phyloP scores from a whole-genome alignment of 2,329 filamentous ascomycete species.

The Colletotrichum sp. region DNA sequence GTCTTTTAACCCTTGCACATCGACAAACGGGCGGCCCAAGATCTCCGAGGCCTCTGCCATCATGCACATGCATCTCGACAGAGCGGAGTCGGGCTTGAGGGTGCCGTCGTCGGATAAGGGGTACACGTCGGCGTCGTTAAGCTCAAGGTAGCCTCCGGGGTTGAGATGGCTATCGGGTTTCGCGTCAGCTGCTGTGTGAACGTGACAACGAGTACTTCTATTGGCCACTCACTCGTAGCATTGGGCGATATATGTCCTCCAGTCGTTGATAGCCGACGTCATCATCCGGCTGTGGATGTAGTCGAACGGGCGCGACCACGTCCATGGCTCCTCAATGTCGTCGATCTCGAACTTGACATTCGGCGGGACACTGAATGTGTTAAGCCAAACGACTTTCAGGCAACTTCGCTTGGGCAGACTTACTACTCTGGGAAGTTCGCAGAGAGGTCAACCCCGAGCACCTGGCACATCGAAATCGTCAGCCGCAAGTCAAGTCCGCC shows the following conservation, averaged over 20 bases:
- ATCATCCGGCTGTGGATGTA: conserved; percentile 60
- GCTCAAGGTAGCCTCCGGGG: conserved; percentile 47
- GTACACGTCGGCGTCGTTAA: conserved; percentile 14
- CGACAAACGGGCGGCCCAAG: conserved; percentile 43
- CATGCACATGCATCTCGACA: conserved; percentile 35
- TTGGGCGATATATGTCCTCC: conserved; percentile 49
- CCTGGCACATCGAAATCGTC: conserved; percentile 12
- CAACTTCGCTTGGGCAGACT: neutral
- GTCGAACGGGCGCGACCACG: conserved; percentile 53
- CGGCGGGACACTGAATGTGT: conserved; percentile 47
- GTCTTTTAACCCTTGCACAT: conserved; percentile 36
- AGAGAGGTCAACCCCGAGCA: conserved; percentile 44
- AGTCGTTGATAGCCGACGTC: conserved; percentile 54
- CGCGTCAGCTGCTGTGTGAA: neutral
- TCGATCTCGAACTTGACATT: conserved; percentile 62
- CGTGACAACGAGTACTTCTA: neutral
- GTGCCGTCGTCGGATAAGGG: conserved; percentile 40
- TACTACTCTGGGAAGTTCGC: conserved; percentile 43
- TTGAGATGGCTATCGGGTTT: conserved; percentile 29
- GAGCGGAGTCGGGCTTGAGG: conserved; percentile 36
- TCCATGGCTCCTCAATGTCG: conserved; percentile 59
- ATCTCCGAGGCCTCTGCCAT: conserved; percentile 38
- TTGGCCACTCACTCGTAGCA: conserved; percentile 38
- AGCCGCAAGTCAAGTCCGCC: neutral
- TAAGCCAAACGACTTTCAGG: neutral